Base-by-base conservation (phyloP, 2,329 filamentous ascomycete species). In the Canariomyces notabilis region DNA sequence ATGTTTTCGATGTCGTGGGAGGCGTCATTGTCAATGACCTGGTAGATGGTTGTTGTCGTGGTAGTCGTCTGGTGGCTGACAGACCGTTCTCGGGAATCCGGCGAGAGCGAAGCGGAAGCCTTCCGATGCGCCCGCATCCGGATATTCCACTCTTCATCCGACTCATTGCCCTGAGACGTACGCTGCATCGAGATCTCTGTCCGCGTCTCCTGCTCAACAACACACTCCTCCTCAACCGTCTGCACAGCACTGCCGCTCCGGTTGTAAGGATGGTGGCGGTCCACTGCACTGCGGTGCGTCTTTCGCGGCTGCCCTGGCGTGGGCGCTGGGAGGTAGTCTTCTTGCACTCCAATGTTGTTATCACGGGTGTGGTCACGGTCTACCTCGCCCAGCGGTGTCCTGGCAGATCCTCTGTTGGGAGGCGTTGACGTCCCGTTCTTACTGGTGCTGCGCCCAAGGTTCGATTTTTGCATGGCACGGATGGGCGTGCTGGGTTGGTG, bases 251-350 rank as follows among this genome's bases (percentile, higher is more conserved):
- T 75, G 76, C 46, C 83, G 76, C 42, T 80, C 69, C 63, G 61
- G 34, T 53, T 46, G 65, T 90, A 87, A 9, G 85, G 81, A 64
- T 90, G 80, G 57, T 88, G 85, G 20, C 85, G 80, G 58, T 90
- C 88, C 49, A 32, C 46, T 16, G 82, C 77, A 46, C 88, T 82
- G 54, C 83, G 56, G 21, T 53, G 84, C 14, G 85, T 86, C 74
- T 98, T 97, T 52, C 93, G 82, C 21, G 93, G 93, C 65, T 98
- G 93, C 2, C 93, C 93, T 0, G 93, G 93, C 4, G 93, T 98
- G 3, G 93, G 93, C 0, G 90, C 91, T 2, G 93, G 93, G 5
- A 98, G 78, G 58, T 94, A 94, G 62, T 96, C 90, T 54, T 96
- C 89, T 61, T 87, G 80, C n/a, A 82, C 76, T 40, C 79, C 77